Conservation (phyloP, 331 rosid genomes). For the Acacia pycnantha region DNA sequence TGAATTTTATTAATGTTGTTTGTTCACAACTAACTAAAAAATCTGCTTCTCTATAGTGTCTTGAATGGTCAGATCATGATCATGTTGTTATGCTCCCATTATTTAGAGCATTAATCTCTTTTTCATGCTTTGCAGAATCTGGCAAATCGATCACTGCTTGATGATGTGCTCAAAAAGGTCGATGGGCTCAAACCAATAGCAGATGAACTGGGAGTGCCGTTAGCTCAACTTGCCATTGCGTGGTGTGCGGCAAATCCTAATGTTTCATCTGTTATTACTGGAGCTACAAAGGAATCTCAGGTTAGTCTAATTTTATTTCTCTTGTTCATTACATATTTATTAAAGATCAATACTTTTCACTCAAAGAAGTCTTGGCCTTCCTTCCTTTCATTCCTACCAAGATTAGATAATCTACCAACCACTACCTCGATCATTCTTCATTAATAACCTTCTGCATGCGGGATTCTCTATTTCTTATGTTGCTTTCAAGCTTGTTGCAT, state of each 20-base stretch:
- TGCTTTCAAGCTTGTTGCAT: too few species aligned
- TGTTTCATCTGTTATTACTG: slow-evolving; percentile 91
- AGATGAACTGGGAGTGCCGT: slow-evolving; percentile 85
- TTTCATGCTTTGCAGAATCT: slow-evolving; percentile 63
- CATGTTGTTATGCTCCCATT: not conserved
- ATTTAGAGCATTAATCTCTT: slow-evolving; percentile 9
- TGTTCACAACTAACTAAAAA: not conserved
- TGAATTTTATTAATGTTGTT: not conserved
- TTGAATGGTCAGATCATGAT: not conserved
- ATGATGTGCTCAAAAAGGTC: slow-evolving; percentile 86
- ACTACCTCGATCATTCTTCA: not conserved
- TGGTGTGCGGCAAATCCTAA: slow-evolving; percentile 99
- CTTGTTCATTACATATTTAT: slow-evolving; percentile 2
- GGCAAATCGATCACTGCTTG: slow-evolving; percentile 75
- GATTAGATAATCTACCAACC: not conserved
- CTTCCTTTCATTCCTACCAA: not conserved
- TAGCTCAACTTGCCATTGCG: slow-evolving; percentile 88
- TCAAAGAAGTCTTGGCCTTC: slow-evolving; percentile 4
- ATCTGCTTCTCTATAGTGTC: not conserved
- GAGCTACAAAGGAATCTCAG: slow-evolving; percentile 99
- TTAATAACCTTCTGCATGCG: not conserved
- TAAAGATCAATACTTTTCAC: not conserved
- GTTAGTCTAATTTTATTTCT: slow-evolving; percentile 42
- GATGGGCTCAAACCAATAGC: slow-evolving; percentile 93
- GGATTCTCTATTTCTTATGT: too few species aligned